Base-by-base conservation (phyloP, 2,329 filamentous ascomycete species). In the Didymella keratinophila region DNA sequence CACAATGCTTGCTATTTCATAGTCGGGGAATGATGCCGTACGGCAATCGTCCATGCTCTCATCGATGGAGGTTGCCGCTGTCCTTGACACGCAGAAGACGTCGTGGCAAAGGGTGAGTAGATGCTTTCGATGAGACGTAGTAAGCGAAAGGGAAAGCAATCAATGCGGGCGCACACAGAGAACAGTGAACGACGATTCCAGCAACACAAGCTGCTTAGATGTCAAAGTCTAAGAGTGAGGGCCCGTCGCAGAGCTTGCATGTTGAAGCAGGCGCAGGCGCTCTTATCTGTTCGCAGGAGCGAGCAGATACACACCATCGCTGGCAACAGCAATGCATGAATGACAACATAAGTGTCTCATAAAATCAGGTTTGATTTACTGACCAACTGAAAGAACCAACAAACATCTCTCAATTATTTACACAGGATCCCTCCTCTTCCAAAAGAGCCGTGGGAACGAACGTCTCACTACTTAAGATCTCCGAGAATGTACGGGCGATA, bases 401-500 rank as follows among this genome's bases (percentile, higher is more conserved):
- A 21, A 27, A 2, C n/a, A n/a, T n/a, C n/a, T n/a, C n/a, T n/a
- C n/a, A n/a, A n/a, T n/a, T n/a, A n/a, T n/a, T n/a, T n/a, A n/a
- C 3, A 14, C 28, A 18, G 18, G 21, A 8, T 23, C 43, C 34
- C 6, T 21, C 2, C 8, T 20, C 3, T 10, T 48, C 23, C 4
- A 52, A 3, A 1, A 60, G 23, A 36, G 56, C 46, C 6, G 45
- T 51, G 23, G 41, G 41, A 25, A 58, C 18, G n/a, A 51, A 54
- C n/a, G 45, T 14, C 27, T 46, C 36, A 20, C 12, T 10, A 14
- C 45, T 27, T 21, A 58, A 20, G 6, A 58, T 58, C 39, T 51
- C 28, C 2, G 50, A 46, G 41, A 58, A 53, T 2, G 51, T 54
- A 23, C 32, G 46, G 34, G 50, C 32, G 18, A 53, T 21, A 14